These are phyloP conservation scores for Glycyrrhiza uralensis DNA, from an alignment of 306 rosid species.

Conservation along the genomic window DNA sequence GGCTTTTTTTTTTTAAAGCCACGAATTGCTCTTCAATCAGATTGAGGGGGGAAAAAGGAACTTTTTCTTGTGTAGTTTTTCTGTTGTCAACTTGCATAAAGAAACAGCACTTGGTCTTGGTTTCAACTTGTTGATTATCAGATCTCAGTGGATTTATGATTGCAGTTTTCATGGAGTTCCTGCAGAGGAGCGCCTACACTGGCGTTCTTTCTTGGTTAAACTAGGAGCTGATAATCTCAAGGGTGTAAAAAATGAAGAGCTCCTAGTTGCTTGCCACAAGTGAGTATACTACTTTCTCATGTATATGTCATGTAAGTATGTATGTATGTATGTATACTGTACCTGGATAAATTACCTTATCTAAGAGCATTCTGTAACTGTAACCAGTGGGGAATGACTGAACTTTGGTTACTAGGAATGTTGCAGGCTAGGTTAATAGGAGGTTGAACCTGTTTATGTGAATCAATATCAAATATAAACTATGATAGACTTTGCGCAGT, in stretches of 20 bases:
- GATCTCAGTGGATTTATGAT: neutral
- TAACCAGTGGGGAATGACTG: neutral
- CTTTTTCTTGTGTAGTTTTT: neutral
- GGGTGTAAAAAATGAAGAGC: constrained; percentile 92
- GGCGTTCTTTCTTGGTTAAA: constrained; percentile 95
- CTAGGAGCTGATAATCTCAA: constrained; percentile 93
- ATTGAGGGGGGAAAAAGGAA: neutral
- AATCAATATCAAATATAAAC: neutral
- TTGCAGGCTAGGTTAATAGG: neutral
- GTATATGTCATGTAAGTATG: neutral
- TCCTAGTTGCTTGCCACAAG: constrained; percentile 94
- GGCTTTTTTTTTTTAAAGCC: neutral
- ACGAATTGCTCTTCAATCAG: neutral
- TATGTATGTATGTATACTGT: neutral
- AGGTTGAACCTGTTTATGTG: neutral
- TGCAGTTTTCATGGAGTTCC: constrained; percentile 96
- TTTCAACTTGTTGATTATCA: neutral
- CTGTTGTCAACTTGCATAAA: neutral
- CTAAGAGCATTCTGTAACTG: neutral
- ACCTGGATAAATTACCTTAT: neutral
- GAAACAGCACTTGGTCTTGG: neutral
- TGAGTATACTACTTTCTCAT: constrained; percentile 29
- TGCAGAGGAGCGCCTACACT: constrained; percentile 85
- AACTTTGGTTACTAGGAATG: neutral
- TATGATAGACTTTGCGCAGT: neutral